phyloP scores from a whole-genome alignment of 805 yeast species.

The Wickerhamiella lipophila region DNA sequence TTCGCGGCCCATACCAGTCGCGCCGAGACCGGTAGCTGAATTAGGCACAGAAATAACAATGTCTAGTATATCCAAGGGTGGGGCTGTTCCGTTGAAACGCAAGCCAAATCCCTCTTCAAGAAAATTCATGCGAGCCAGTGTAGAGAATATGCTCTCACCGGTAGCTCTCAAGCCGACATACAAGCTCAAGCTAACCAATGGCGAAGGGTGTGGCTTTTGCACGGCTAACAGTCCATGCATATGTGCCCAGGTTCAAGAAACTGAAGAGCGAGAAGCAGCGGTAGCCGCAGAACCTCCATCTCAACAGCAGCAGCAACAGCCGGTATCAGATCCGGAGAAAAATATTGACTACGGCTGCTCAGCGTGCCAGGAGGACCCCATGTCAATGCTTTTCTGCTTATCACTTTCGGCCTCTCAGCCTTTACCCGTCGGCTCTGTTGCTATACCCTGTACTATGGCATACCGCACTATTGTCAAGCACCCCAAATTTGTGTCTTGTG shows the following conservation, averaged over 20 bases:
- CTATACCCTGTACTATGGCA: conserved; percentile 74
- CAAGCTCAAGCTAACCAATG: conserved; percentile 12
- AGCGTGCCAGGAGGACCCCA: conserved; percentile 67
- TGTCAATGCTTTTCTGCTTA: conserved; percentile 73
- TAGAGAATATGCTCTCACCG: conserved; percentile 7
- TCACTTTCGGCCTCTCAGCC: conserved; percentile 18
- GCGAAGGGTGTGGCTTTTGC: conserved; percentile 81
- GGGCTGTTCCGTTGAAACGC: background rate
- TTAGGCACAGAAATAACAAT: conserved; percentile 15
- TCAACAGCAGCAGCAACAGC: background rate
- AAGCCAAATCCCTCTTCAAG: background rate
- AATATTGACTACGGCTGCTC: conserved; percentile 31
- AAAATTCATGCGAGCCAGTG: conserved; percentile 6
- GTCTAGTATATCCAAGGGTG: background rate
- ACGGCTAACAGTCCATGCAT: conserved; percentile 81
- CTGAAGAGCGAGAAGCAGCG: background rate
- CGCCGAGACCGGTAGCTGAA: background rate
- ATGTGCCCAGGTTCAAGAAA: conserved; percentile 40
- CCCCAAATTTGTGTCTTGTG: conserved; percentile 21
- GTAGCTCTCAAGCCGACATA: conserved; percentile 10
- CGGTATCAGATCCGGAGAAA: background rate
- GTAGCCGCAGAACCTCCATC: background rate
- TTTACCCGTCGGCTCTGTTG: conserved; percentile 25
- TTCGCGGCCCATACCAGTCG: background rate
- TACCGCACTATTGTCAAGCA: conserved; percentile 69